phyloP scores from a whole-genome alignment of 768 basidiomycete species.

The Termitomyces sp. region DNA sequence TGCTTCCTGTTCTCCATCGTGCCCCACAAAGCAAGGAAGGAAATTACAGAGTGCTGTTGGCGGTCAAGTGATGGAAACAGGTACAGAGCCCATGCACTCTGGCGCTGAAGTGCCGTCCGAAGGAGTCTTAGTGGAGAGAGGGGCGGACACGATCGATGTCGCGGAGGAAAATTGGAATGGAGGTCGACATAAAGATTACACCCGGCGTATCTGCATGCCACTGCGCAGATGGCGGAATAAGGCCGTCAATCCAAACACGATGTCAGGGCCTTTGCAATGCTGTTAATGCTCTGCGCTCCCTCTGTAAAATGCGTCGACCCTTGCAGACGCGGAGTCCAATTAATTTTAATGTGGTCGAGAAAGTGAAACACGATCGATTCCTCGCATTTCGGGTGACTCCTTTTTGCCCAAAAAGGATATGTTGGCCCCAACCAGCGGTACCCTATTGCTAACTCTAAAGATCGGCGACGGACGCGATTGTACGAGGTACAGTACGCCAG shows the following conservation, averaged over 20 bases:
- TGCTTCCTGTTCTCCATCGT: constrained; percentile 19
- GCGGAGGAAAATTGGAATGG: constrained; percentile 30
- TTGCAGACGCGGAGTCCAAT: not conserved
- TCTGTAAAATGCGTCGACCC: not conserved
- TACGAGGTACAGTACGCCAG: not conserved
- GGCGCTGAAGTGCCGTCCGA: constrained; percentile 18
- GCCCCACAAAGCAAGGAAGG: constrained; percentile 12
- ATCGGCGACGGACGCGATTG: constrained; percentile 7
- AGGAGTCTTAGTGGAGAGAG: constrained; percentile 17
- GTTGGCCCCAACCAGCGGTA: constrained; percentile 35
- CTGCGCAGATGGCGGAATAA: constrained; percentile 12
- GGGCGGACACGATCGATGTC: constrained; percentile 27
- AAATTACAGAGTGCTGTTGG: constrained; percentile 14
- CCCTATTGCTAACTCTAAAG: constrained; percentile 26
- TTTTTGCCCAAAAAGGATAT: constrained; percentile 30
- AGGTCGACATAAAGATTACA: constrained; percentile 29
- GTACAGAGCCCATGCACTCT: constrained; percentile 21
- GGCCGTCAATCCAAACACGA: constrained; percentile 5
- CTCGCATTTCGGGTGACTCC: constrained; percentile 19
- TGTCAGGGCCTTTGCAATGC: not conserved
- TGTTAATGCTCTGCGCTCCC: not conserved
- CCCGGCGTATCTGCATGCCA: constrained; percentile 24
- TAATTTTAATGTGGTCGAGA: constrained; percentile 13
- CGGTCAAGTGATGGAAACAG: constrained; percentile 12
- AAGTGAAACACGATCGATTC: constrained; percentile 47